Evolutionary conservation across 768 basidiomycete species (phyloP), one percentile per base, ranked within the genome.

Genomic region (Boletus rufocinnamomeus): DNA sequence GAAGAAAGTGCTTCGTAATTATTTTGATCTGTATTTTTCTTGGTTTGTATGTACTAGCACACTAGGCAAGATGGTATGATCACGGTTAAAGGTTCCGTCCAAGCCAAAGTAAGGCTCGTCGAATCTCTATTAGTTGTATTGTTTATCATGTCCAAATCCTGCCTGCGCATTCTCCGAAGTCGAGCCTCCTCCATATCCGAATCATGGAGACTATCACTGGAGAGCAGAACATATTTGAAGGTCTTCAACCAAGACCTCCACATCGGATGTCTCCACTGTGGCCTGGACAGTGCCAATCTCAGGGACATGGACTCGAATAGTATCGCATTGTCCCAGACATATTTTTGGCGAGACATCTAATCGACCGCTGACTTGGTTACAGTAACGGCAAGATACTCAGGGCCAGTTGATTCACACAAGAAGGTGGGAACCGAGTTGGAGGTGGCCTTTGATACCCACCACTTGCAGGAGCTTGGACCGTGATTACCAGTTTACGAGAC

Each of bases 1-100:
- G 65, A 63, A 52, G 61, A 64, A 60, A 54, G 50, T 38, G 54
- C 56, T 40, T 62, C 52, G 52, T 69, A 57, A 59, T 52, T 40
- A 19, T 49, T 40, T 44, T 53, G 43, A 53, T 63, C 41, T 61
- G 53, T 61, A 40, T 23, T 44, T 47, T 47, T 53, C 32, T 41
- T 52, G 52, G 30, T 57, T 59, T 52, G 56, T 44, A 32, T 57
- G 35, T 58, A n/a, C 27, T 34, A 32, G 50, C 27, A 37, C 19
- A 45, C 43, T 57, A 49, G 38, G 40, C 41, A 51, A 35, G 14
- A 8, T 32, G 19, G 35, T 44, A 44, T 47, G 14, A n/a, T n/a
- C n/a, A n/a, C n/a, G n/a, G n/a, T n/a, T n/a, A n/a, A n/a, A n/a
- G n/a, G 44, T 35, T 58, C 54, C 21, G 46, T 56, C n/a, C 38